Conservation (phyloP, 2,329 filamentous ascomycete species). For the Phaeophleospora eucalypticola region DNA sequence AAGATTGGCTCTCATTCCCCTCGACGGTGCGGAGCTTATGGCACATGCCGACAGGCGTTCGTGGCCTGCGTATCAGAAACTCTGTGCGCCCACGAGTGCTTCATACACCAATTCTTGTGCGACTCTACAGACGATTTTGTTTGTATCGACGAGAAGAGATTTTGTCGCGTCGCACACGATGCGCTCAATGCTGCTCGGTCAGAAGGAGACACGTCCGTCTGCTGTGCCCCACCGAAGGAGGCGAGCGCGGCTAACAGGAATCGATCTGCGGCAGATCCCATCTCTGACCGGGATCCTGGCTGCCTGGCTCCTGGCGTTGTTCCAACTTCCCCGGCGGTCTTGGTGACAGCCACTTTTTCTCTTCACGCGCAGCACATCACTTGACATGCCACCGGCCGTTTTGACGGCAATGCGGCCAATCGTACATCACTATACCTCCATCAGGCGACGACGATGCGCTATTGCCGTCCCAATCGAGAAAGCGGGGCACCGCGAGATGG, state of each 20-base stretch:
- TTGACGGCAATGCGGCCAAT: neutral
- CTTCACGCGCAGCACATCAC: neutral
- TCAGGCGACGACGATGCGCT: too few relatives aligned
- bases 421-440: too few relatives aligned
- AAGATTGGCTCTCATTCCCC: conserved; percentile 24
- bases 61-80: conserved; percentile 3
- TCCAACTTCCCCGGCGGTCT: neutral
- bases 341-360: neutral
- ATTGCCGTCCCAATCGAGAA: neutral
- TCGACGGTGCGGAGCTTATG: conserved; percentile 19
- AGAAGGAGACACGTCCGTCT: neutral
- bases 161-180: neutral
- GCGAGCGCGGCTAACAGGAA: conserved; percentile 2
- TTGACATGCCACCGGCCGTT: neutral
- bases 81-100: neutral
- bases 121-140: neutral
- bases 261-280: conserved; percentile 7
- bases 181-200: conserved; percentile 2
- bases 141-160: neutral
- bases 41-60: conserved; percentile 20
- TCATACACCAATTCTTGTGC: neutral
- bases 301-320: neutral
- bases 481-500: neutral
- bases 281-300: conserved; percentile 3
- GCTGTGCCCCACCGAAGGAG: neutral